phyloP scores from a whole-genome alignment of 257 asterid genomes.

The Forsythia suspensa region DNA sequence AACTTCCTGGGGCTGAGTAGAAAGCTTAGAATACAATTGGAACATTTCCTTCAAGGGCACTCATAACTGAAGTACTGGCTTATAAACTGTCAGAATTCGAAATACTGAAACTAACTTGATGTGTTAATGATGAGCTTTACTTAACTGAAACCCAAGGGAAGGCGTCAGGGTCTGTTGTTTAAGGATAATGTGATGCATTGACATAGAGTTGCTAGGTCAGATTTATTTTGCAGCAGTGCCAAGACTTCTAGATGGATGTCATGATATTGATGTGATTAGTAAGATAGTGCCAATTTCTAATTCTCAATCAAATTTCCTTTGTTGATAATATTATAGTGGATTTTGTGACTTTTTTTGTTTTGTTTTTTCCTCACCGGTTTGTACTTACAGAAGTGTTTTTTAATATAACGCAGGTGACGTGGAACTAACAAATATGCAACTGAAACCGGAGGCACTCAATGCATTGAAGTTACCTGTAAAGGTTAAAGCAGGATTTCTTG shows the following conservation, averaged over 20 bases:
- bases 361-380: background rate
- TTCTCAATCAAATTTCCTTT: background rate
- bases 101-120: background rate
- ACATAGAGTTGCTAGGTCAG: background rate
- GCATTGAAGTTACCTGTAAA: slow-evolving; percentile 94
- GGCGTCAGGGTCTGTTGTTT: background rate
- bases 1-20: no score
- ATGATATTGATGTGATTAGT: background rate
- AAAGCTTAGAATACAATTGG: background rate
- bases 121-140: background rate
- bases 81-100: background rate
- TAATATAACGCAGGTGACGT: slow-evolving; percentile 70
- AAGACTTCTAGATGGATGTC: background rate
- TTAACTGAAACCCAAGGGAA: background rate
- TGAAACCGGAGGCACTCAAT: slow-evolving; percentile 99
- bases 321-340: background rate
- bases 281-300: background rate
- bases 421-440: slow-evolving; percentile 91
- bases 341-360: background rate
- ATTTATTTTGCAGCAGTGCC: background rate
- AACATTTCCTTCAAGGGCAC: background rate
- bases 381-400: slow-evolving; percentile 15
- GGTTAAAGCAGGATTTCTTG: slow-evolving; percentile 99
- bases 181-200: background rate
- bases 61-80: background rate